Evolutionary conservation across 805 yeast species (phyloP), one percentile per base, ranked within the genome.

Genomic region (Komagataella populi): DNA sequence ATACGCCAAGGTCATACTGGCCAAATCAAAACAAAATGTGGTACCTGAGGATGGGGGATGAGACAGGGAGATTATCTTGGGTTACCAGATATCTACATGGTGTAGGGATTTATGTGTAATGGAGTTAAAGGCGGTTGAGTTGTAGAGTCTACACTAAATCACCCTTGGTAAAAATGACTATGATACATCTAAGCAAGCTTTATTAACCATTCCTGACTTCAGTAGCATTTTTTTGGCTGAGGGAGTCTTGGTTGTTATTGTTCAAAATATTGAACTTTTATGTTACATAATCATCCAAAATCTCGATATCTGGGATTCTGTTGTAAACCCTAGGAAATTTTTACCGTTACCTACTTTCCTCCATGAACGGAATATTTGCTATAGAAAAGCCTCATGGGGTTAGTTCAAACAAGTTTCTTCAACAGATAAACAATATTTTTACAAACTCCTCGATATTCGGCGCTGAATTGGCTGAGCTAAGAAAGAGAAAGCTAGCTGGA

Each of bases 311-410:
- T 10, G 39, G 39, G 20, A 20, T 20, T 4, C 20, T 30, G 39
- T 14, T 14, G 39, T 30, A 30, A 24, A 30, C 4, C n/a, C n/a
- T 8, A 1, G 14, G 2, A 30, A 30, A 30, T 30, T 30, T 30
- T 30, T 5, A 30, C 39, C 8, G 39, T 8, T 4, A 14, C 4
- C 12, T 10, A 30, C 39, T 30, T 8, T 14, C 39, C 39, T 24
- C 10, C 7, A 87, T 91, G 96, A 87, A 89, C 60, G 98, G 99
- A 47, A 77, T 93, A 1, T 87, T 91, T 71, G 98, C 98, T 6
- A 78, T 91, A 46, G 83, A 84, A 56, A 91, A 91, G 63, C 98
- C 98, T 0, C 69, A 81, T 14, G 97, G 97, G 0, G 75, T 86
- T 10, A 72, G 95, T 1, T 89, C 97, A 0, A 78, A 89, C 17